Evolutionary conservation across 176 grass and related monocot genomes (phyloP).

Genomic region (barley (Hordeum vulgare)): MorexV3_pseudomolecules_assembly NC_058523.1:418395959-418396458

Average conservation of each 20-base stretch:
- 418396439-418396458: neutral
- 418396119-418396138: too few relatives aligned
- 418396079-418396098: too few relatives aligned
- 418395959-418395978: too few relatives aligned
- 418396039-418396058: too few relatives aligned
- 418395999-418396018: too few relatives aligned
- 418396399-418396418: neutral
- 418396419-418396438: neutral
- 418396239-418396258: slow-evolving; percentile 10
- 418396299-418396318: neutral
- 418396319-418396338: neutral
- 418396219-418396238: neutral
- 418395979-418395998: too few relatives aligned
- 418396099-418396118: too few relatives aligned
- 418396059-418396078: too few relatives aligned
- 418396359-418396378: neutral
- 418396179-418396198: neutral
- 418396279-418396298: neutral
- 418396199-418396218: neutral
- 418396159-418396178: neutral
- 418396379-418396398: neutral
- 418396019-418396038: too few relatives aligned
- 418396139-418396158: too few relatives aligned
- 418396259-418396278: neutral
- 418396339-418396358: neutral